Percentiles rank a stretch among this genome's conserved stretches.
Evolutionary conservation across 305 asterid species (phyloP).

Genomic region (Coffea humblotiana): DNA sequence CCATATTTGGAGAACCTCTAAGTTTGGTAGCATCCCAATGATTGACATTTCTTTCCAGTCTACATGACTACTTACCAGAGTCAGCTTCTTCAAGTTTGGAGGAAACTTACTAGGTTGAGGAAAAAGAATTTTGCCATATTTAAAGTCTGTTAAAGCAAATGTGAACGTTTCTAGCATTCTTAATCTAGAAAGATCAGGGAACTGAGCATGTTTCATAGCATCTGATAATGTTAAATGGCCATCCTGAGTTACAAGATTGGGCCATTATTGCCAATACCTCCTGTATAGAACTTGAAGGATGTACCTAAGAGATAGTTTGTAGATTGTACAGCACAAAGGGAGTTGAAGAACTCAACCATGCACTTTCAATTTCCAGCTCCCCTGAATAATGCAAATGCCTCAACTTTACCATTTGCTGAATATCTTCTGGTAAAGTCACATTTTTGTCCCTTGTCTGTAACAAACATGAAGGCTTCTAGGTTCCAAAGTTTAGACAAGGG

Average conservation of each 20-base stretch:
- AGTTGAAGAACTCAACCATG: neutral
- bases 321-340: neutral
- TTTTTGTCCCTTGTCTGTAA: too few species aligned
- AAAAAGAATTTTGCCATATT: neutral
- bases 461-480: too few species aligned
- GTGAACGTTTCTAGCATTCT: neutral
- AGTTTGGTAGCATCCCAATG: too few species aligned
- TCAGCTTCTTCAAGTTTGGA: too few species aligned
- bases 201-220: neutral
- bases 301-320: neutral
- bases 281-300: neutral
- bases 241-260: neutral
- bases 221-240: neutral
- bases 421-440: too few species aligned
- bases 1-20: too few species aligned
- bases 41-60: too few species aligned
- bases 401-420: neutral
- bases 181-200: neutral
- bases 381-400: neutral
- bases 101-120: neutral
- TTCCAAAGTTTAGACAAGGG: too few species aligned
- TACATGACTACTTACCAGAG: too few species aligned
- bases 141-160: neutral
- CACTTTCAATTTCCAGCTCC: neutral
- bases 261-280: neutral